Conservation (phyloP, 1,284 basidiomycete genomes). For the Inonotus obliquus region DNA sequence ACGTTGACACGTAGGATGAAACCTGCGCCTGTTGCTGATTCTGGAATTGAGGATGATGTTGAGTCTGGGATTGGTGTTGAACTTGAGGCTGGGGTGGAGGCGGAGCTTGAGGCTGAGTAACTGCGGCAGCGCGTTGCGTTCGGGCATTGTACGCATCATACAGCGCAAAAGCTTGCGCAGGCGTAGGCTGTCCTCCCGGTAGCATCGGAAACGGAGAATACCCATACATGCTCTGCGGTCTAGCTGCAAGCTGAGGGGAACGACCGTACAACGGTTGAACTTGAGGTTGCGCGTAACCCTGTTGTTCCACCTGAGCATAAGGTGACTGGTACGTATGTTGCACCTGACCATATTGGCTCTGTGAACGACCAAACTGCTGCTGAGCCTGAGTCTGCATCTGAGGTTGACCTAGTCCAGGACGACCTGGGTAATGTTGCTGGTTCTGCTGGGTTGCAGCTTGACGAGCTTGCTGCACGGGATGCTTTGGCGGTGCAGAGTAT, state of each 20-base stretch:
- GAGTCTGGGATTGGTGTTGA: conserved; percentile 10
- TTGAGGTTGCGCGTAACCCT: not conserved
- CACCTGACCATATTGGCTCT: conserved; percentile 1
- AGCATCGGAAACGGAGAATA: conserved; percentile 9
- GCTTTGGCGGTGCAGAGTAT: not conserved
- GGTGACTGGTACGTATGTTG: conserved; percentile 9
- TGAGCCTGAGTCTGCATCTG: not conserved
- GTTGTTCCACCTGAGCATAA: conserved; percentile 8
- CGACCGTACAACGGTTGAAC: not conserved
- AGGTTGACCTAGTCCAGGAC: not conserved
- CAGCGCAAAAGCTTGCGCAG: not conserved
- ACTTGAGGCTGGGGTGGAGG: no score
- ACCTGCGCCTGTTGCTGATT: not conserved
- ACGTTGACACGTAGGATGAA: not conserved
- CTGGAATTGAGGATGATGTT: conserved; percentile 1
- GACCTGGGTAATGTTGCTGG: not conserved
- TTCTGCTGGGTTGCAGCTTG: not conserved
- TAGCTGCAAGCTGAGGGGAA: not conserved
- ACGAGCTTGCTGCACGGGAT: conserved; percentile 9
- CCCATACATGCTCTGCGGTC: conserved; percentile 2
- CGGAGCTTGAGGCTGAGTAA: not conserved
- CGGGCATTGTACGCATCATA: conserved; percentile 8
- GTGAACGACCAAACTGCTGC: not conserved
- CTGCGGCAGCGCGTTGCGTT: not conserved
- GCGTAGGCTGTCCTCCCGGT: not conserved